phyloP scores from a whole-genome alignment of 345 rosid genomes.

The Lepidium didymum region DNA sequence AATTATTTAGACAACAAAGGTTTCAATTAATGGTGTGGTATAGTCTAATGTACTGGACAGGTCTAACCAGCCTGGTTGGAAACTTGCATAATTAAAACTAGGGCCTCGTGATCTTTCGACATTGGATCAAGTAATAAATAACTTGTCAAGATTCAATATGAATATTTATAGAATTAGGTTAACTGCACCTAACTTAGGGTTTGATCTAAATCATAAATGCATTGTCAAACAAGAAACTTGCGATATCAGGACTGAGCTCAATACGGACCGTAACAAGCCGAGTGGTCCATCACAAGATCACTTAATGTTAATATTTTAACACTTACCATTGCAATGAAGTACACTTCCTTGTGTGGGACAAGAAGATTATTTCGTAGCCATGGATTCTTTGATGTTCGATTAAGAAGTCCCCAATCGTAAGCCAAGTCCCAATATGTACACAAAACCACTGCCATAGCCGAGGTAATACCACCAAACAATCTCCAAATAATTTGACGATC shows the following conservation, averaged over 20 bases:
- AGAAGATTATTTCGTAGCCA: constrained; percentile 71
- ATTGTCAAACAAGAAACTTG: too few relatives aligned
- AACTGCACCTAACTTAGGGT: too few relatives aligned
- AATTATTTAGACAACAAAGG: too few relatives aligned
- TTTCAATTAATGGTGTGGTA: too few relatives aligned
- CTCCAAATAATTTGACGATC: constrained; percentile 27
- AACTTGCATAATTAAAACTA: neutral
- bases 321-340: constrained; percentile 63
- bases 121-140: neutral
- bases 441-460: constrained; percentile 42
- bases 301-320: neutral
- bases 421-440: constrained; percentile 66
- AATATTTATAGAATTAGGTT: too few relatives aligned
- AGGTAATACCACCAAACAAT: constrained; percentile 35
- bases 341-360: constrained; percentile 41
- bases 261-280: neutral
- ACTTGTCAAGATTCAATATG: neutral
- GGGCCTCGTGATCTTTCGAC: neutral
- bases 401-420: constrained; percentile 71
- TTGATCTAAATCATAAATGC: too few relatives aligned
- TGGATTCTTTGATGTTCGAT: constrained; percentile 44
- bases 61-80: neutral
- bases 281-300: neutral
- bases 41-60: too few relatives aligned
- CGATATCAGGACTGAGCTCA: neutral